Evolutionary conservation across 192 early-diverging fungal species (phyloP).

Genomic region (Coemansia sp.): DNA sequence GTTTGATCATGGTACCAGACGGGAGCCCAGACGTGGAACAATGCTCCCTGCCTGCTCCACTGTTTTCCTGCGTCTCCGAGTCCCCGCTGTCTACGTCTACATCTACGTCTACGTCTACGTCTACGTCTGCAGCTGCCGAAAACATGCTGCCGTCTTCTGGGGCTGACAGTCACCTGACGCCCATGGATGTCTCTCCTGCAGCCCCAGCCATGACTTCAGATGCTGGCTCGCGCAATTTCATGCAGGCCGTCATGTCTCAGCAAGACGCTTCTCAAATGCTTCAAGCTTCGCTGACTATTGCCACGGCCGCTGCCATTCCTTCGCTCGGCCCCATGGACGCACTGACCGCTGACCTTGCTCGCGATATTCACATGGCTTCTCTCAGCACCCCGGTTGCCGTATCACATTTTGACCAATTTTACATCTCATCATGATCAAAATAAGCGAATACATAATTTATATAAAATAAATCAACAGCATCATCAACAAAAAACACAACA

Average conservation of each 20-base stretch:
- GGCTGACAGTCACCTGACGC: conserved; percentile 5
- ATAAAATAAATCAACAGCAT: too few species aligned
- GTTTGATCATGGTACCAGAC: background rate
- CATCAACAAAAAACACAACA: too few species aligned
- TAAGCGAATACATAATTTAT: too few species aligned
- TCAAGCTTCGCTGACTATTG: conserved; percentile 3
- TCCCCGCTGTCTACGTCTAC: background rate
- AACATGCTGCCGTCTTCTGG: background rate
- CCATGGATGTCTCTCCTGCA: too few species aligned
- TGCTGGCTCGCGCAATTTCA: background rate
- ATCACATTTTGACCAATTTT: conserved; percentile 2
- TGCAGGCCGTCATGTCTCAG: conserved; percentile 4
- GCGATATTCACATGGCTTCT: conserved; percentile 6
- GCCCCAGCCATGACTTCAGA: background rate
- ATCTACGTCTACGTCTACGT: background rate
- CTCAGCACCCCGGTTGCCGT: background rate
- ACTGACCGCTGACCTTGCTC: background rate
- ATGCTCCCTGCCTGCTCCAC: background rate
- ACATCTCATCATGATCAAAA: too few species aligned
- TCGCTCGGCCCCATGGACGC: background rate
- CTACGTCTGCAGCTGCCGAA: background rate
- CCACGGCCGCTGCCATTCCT: conserved; percentile 1
- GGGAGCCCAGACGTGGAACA: background rate
- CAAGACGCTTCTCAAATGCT: conserved; percentile 6
- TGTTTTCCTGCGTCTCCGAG: too few species aligned